Evolutionary conservation across 345 rosid species (phyloP).

Genomic region (Linum trigynum): DNA sequence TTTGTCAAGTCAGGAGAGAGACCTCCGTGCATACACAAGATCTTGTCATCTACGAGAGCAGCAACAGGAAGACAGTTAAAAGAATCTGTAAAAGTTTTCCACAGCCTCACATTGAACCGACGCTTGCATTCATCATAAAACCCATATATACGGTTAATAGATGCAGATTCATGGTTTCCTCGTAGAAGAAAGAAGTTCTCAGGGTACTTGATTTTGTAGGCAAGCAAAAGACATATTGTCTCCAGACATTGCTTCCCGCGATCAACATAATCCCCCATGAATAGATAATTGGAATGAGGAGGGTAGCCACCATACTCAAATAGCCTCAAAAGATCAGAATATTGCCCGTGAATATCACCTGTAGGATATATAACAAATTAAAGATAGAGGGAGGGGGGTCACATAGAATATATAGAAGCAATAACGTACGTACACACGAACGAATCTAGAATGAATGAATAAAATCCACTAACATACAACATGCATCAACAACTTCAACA

Average conservation of each 20-base stretch:
- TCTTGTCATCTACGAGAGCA: constrained; percentile 76
- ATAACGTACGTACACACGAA: background rate
- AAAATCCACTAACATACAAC: too few relatives aligned
- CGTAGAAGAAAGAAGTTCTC: constrained; percentile 78
- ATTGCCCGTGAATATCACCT: constrained; percentile 95
- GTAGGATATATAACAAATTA: constrained; percentile 21
- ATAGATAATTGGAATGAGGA: constrained; percentile 73
- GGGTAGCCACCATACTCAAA: constrained; percentile 91
- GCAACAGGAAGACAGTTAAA: constrained; percentile 92
- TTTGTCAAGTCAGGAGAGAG: constrained; percentile 70
- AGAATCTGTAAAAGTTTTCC: constrained; percentile 79
- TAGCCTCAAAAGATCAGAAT: constrained; percentile 74
- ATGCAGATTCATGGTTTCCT: constrained; percentile 88
- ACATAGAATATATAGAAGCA: constrained; percentile 5
- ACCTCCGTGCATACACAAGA: constrained; percentile 95
- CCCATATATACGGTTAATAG: constrained; percentile 80
- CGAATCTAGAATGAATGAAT: background rate
- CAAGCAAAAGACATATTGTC: constrained; percentile 83
- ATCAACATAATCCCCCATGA: constrained; percentile 89
- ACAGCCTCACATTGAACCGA: constrained; percentile 67
- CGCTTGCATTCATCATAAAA: constrained; percentile 93
- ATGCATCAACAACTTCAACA: too few relatives aligned
- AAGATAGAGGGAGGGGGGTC: background rate
- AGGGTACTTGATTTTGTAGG: constrained; percentile 81
- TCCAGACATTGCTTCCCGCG: constrained; percentile 97